These are phyloP conservation scores for Schrenkiella parvula DNA, from an alignment of 345 rosid species.

Conservation along the genomic window DNA sequence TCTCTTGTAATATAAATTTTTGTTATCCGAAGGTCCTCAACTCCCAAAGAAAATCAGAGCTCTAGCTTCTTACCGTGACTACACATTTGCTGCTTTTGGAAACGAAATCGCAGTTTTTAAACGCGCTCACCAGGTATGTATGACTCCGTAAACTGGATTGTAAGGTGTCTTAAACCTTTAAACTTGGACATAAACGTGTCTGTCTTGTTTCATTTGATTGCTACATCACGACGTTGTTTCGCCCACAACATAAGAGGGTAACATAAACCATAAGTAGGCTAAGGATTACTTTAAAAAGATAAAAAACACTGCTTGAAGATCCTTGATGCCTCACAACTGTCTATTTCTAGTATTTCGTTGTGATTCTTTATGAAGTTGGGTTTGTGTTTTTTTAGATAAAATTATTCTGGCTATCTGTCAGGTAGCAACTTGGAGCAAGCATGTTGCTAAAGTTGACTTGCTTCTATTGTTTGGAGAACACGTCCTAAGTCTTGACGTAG, in stretches of 20 bases:
- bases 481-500: conserved; percentile 64
- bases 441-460: conserved; percentile 67
- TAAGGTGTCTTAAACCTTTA: too few species aligned
- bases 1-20: not conserved
- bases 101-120: conserved; percentile 67
- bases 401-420: conserved; percentile 30
- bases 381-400: not conserved
- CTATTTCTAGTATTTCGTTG: not conserved
- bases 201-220: not conserved
- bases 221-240: not conserved
- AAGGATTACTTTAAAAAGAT: not conserved
- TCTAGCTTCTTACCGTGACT: conserved; percentile 77
- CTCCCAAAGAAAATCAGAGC: conserved; percentile 88
- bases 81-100: conserved; percentile 80
- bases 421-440: conserved; percentile 89
- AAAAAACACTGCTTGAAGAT: not conserved
- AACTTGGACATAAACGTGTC: not conserved
- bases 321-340: not conserved
- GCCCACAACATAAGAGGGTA: not conserved
- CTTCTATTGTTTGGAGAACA: conserved; percentile 83
- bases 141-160: not conserved
- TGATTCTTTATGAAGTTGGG: not conserved
- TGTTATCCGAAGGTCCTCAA: conserved; percentile 58
- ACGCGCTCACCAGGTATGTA: conserved; percentile 86
- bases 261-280: not conserved